Conservation (phyloP, 257 asterid species). For the Fraxinus excelsior region DNA sequence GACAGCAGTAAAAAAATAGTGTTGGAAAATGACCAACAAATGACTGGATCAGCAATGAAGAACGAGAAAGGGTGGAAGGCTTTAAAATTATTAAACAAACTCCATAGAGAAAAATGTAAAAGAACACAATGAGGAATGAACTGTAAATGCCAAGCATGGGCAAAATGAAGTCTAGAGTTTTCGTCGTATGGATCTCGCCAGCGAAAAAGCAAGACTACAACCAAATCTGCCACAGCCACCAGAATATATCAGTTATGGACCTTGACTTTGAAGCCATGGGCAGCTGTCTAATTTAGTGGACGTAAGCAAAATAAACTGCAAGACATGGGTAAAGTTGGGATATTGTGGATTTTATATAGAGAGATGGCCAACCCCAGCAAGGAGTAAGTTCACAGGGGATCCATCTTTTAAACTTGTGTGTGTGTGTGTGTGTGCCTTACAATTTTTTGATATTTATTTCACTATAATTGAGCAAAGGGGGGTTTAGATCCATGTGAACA, state of each 20-base stretch:
- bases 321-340: background rate
- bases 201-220: background rate
- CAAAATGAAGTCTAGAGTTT: background rate
- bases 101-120: background rate
- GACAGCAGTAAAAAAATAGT: background rate
- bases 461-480: too few relatives aligned
- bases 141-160: background rate
- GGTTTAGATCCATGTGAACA: too few relatives aligned
- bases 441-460: too few relatives aligned
- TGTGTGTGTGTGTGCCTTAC: too few relatives aligned
- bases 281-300: background rate
- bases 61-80: background rate
- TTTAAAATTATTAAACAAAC: background rate
- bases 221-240: background rate
- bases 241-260: background rate
- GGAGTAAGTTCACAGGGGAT: background rate
- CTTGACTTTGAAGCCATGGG: background rate
- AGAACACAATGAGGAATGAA: background rate
- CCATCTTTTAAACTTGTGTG: background rate
- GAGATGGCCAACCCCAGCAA: too few relatives aligned
- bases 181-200: background rate
- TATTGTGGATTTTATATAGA: background rate
- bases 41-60: background rate
- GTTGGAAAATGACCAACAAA: background rate
- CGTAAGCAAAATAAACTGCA: background rate